A percentile compares a stretch with the other conserved stretches of the same genome.
phyloP scores from a whole-genome alignment of 331 rosid species.

The Quercus phellos region DNA sequence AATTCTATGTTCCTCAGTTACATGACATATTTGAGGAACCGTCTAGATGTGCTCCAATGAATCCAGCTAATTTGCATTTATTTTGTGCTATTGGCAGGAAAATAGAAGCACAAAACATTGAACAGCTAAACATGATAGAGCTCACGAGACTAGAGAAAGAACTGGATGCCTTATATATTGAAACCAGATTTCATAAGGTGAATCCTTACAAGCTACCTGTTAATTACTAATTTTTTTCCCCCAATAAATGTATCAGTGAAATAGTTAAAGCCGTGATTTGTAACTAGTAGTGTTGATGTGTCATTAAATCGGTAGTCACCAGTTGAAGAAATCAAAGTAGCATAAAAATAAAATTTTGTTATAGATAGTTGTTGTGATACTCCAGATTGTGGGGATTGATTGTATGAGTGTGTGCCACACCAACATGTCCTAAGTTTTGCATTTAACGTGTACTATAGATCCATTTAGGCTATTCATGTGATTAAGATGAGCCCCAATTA shows the following conservation, averaged over 20 bases:
- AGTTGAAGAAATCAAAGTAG: background rate
- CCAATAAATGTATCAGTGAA: background rate
- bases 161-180: conserved; percentile 11
- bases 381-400: too few relatives aligned
- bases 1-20: background rate
- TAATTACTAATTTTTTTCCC: background rate
- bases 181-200: conserved; percentile 23
- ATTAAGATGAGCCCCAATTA: too few relatives aligned
- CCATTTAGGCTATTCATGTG: too few relatives aligned
- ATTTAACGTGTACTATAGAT: too few relatives aligned
- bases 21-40: background rate
- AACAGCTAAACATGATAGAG: conserved; percentile 14
- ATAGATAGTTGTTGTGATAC: background rate
- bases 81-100: conserved; percentile 4
- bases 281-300: background rate
- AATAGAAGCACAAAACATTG: conserved; percentile 10
- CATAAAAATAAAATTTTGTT: background rate
- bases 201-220: background rate
- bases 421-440: too few relatives aligned
- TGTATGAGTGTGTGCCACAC: too few relatives aligned
- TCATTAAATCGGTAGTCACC: background rate
- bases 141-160: conserved; percentile 19
- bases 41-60: background rate
- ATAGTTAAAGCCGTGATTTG: background rate
- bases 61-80: background rate